phyloP scores from a whole-genome alignment of 2,329 filamentous ascomycete species.

The Exophiala sideris region DNA sequence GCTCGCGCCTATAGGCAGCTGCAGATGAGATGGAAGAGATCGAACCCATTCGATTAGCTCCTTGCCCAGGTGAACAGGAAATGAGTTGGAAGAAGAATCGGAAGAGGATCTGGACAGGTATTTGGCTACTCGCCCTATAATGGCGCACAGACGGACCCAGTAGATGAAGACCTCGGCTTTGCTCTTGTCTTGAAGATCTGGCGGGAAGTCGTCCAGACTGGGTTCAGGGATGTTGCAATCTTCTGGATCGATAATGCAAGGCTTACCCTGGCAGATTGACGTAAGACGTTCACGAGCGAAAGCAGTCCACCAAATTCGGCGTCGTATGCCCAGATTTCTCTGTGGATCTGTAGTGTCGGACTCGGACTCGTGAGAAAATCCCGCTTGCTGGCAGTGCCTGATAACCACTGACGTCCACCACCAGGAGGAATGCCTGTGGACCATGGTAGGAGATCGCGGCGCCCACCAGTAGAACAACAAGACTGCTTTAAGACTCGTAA shows the following conservation, averaged over 20 bases:
- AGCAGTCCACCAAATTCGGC: conserved; percentile 44
- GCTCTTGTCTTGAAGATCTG: conserved; percentile 28
- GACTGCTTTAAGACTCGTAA: conserved; percentile 38
- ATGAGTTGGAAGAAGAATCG: conserved; percentile 2
- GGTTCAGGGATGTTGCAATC: conserved; percentile 43
- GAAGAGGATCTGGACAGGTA: conserved; percentile 32
- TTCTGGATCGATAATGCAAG: conserved; percentile 43
- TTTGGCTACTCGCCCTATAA: conserved; percentile 42
- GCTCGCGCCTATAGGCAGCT: conserved; percentile 33
- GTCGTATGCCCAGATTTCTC: conserved; percentile 31
- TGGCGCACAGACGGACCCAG: conserved; percentile 42
- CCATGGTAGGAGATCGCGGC: conserved; percentile 36
- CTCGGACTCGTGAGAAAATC: conserved; percentile 41
- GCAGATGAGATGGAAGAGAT: conserved; percentile 35
- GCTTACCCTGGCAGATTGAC: conserved; percentile 44
- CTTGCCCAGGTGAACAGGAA: conserved; percentile 31
- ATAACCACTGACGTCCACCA: conserved; percentile 48
- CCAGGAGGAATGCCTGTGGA: conserved; percentile 44
- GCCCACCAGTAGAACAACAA: conserved; percentile 48
- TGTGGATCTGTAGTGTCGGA: conserved; percentile 8
- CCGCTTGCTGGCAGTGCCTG: conserved; percentile 44
- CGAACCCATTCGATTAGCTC: conserved; percentile 38
- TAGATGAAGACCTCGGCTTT: conserved; percentile 43
- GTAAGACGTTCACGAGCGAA: conserved; percentile 42
- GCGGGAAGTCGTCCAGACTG: conserved; percentile 39